Evolutionary conservation across 2,329 filamentous ascomycete genomes (phyloP).

Genomic region (Xylaria hypoxylon): DNA sequence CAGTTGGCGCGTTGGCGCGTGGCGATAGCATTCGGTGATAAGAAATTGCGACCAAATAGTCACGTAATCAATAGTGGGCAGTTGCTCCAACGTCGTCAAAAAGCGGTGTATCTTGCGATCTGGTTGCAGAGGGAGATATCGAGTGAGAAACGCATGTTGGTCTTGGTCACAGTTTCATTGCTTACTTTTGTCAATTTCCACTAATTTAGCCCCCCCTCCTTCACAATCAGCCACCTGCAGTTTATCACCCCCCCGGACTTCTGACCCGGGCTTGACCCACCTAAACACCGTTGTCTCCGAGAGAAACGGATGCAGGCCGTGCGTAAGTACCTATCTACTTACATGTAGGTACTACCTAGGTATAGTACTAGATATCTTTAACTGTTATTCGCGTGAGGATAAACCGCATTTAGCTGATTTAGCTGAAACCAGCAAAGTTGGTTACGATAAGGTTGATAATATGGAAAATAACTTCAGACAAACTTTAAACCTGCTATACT

Average conservation of each 20-base stretch:
- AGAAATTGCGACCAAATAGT: neutral
- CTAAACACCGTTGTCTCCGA: conserved; percentile 38
- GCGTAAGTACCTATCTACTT: neutral
- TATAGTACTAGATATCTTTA: too few species aligned
- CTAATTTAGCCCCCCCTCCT: conserved; percentile 23
- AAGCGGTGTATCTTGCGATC: conserved; percentile 6
- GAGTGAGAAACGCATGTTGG: neutral
- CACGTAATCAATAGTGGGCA: neutral
- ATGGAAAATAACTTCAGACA: too few species aligned
- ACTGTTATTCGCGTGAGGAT: too few species aligned
- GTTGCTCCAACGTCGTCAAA: neutral
- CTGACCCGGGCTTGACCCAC: conserved; percentile 27
- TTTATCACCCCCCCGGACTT: conserved; percentile 13
- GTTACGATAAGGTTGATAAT: too few species aligned
- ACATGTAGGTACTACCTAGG: too few species aligned
- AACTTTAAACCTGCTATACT: too few species aligned
- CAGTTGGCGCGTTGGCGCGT: neutral
- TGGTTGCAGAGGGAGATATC: neutral
- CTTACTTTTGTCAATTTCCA: neutral
- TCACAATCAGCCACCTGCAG: conserved; percentile 9
- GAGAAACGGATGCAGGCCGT: neutral
- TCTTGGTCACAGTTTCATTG: neutral
- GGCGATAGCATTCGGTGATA: conserved; percentile 7
- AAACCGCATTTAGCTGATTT: too few species aligned
- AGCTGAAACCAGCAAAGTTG: too few species aligned